These are phyloP conservation scores for Neurospora tetrasperma DNA, from an alignment of 495 filamentous ascomycete genomes.

Conservation along the genomic window DNA sequence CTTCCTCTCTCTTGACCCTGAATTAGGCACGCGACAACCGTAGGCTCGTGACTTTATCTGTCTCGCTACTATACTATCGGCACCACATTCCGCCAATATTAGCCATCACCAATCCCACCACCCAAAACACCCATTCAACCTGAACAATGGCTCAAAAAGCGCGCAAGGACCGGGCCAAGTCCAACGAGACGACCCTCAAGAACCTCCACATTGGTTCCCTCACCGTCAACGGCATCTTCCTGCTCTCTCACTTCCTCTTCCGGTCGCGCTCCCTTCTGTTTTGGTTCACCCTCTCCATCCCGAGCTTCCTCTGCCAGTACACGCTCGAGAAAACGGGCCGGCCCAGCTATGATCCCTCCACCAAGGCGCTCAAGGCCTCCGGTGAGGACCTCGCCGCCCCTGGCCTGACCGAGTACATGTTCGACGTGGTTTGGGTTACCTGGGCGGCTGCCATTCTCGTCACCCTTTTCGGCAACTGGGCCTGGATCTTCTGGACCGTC, in stretches of 20 bases:
- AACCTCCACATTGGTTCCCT: constrained; percentile 70
- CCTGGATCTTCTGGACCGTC: constrained; percentile 63
- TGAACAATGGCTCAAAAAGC: constrained; percentile 70
- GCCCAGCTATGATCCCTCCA: constrained; percentile 52
- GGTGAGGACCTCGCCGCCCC: constrained; percentile 85
- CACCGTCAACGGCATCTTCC: constrained; percentile 59
- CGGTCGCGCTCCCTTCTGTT: constrained; percentile 54
- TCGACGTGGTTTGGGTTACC: constrained; percentile 90
- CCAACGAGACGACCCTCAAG: constrained; percentile 63
- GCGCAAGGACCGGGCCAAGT: constrained; percentile 76
- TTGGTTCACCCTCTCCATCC: constrained; percentile 63
- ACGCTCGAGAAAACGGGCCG: constrained; percentile 75
- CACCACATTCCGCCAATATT: too few relatives aligned
- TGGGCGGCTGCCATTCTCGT: constrained; percentile 59
- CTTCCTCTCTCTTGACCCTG: too few relatives aligned
- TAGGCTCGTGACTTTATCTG: too few relatives aligned
- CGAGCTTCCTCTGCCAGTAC: constrained; percentile 67
- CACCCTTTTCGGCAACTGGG: constrained; percentile 61
- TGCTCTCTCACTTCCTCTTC: constrained; percentile 58
- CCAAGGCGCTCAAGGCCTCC: constrained; percentile 56
- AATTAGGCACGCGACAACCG: too few relatives aligned
- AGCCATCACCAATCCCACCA: too few relatives aligned
- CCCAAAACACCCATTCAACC: too few relatives aligned
- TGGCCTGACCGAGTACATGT: constrained; percentile 94
- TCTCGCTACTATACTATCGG: too few relatives aligned